Evolutionary conservation across 2,329 filamentous ascomycete genomes (phyloP).

Genomic region (Cadophora sp.): DNA sequence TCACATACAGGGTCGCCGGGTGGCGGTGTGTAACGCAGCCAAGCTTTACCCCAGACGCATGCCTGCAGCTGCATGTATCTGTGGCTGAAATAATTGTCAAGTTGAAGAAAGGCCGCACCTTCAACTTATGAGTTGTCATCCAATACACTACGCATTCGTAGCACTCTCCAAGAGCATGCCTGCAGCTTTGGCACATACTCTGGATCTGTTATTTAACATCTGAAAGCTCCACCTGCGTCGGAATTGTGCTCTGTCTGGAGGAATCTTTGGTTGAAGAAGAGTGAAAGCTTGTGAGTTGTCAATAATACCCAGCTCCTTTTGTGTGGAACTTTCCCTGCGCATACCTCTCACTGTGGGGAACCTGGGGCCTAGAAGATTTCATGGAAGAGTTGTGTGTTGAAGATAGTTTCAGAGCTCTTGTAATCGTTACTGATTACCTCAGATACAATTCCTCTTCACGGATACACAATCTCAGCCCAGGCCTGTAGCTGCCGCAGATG

Average conservation of each 20-base stretch:
- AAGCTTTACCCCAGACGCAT: conserved; percentile 7
- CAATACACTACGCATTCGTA: background rate
- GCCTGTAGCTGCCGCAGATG: background rate
- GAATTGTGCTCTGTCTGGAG: background rate
- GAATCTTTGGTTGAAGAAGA: background rate
- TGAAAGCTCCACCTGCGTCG: no score
- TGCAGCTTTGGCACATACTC: background rate
- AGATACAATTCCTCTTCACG: background rate
- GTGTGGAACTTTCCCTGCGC: background rate
- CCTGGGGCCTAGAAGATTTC: no score
- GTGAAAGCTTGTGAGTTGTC: background rate
- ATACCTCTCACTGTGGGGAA: background rate
- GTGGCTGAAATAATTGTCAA: background rate
- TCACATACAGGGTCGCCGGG: conserved; percentile 6
- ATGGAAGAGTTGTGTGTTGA: no score
- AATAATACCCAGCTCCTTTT: background rate
- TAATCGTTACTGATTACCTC: background rate
- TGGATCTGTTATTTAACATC: background rate
- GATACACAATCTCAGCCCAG: background rate
- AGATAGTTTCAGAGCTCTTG: no score
- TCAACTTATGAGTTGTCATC: no score
- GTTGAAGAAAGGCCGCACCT: background rate
- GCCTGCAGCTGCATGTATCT: background rate
- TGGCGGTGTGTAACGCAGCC: background rate
- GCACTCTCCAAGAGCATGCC: background rate